Percentiles rank a stretch among this genome's conserved stretches.
phyloP scores from a whole-genome alignment of 2,329 filamentous ascomycete genomes.

The Exophiala sideris region DNA sequence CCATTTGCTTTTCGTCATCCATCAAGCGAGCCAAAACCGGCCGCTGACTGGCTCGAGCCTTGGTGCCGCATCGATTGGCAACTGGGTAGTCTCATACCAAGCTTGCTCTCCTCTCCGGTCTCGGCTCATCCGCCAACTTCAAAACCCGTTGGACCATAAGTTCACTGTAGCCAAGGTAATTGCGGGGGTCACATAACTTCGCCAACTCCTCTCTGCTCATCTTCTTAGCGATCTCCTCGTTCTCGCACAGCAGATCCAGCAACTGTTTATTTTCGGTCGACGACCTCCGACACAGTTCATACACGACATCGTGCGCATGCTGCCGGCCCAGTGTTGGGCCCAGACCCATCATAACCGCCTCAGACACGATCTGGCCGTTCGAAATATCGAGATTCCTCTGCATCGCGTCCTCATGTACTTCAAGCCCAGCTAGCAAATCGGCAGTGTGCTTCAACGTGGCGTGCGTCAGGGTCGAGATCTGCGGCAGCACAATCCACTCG shows the following conservation, averaged over 20 bases:
- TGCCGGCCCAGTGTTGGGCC: conserved; percentile 51
- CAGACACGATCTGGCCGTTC: conserved; percentile 54
- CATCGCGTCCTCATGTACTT: conserved; percentile 52
- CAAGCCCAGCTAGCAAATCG: conserved; percentile 51
- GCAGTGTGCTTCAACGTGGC: conserved; percentile 54
- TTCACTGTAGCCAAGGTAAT: conserved; percentile 40
- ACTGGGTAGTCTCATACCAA: conserved; percentile 7
- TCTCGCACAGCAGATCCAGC: conserved; percentile 44
- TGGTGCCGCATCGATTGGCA: no score
- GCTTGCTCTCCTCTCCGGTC: conserved; percentile 5
- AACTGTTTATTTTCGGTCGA: conserved; percentile 44
- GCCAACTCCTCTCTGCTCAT: conserved; percentile 48
- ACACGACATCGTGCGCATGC: conserved; percentile 56
- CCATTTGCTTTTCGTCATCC: no score
- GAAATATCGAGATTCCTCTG: conserved; percentile 51
- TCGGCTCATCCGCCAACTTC: conserved; percentile 14
- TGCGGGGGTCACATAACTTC: conserved; percentile 55
- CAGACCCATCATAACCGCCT: conserved; percentile 60
- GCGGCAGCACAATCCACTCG: conserved; percentile 56
- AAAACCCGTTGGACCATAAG: conserved; percentile 37
- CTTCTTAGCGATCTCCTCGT: conserved; percentile 43
- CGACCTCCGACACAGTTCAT: conserved; percentile 51
- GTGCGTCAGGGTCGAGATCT: conserved; percentile 53
- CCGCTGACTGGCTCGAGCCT: no score
- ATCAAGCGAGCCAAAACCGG: no score